Evolutionary conservation across 768 basidiomycete species (phyloP), one percentile per base, ranked within the genome.

Genomic region (Rubroboletus pulcherrimus): DNA sequence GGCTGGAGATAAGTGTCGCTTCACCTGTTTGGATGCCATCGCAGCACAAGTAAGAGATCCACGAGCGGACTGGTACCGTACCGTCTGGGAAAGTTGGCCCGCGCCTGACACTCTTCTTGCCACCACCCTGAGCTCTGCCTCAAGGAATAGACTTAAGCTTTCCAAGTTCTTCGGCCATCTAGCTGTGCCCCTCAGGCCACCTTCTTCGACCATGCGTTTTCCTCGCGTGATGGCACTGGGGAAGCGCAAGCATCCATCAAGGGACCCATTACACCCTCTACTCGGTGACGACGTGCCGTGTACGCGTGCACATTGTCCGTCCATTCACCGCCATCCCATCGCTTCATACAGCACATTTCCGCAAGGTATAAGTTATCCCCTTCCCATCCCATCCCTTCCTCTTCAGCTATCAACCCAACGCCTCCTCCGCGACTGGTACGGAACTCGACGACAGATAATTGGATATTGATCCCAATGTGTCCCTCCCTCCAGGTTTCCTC

Each of bases 1-100:
- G 1, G 72, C 72, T 42, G 78, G 75, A 5, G 83, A 81, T 38
- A 80, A 61, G n/a, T 62, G 58, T 55, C 76, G 83, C 66, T 86
- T 86, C 24, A 73, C 74, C 19, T 50, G 31, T 53, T 51, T 63
- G 41, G 58, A 46, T 6, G 56, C 31, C 81, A 82, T 82, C 60
- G 61, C 53, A 34, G 40, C 17, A 19, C n/a, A 17, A 41, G 15
- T 7, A 11, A n/a, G 46, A 44, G 58, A 51, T 12, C 6, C 8
- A 21, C 19, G 17, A 14, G n/a, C 21, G 21, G 31, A 38, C 44
- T 2, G 57, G 44, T 46, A 39, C 40, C 21, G 30, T 9, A 39
- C 40, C 21, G 30, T 9, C 14, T 51, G 55, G 49, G 51, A 57
- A 65, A 44, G 7, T 21, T 57, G 64, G 62, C 49, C 62, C 45